These are phyloP conservation scores for Persicaria tinctoria DNA, from an alignment of 148 eudicot genomes.

Conservation along the genomic window DNA sequence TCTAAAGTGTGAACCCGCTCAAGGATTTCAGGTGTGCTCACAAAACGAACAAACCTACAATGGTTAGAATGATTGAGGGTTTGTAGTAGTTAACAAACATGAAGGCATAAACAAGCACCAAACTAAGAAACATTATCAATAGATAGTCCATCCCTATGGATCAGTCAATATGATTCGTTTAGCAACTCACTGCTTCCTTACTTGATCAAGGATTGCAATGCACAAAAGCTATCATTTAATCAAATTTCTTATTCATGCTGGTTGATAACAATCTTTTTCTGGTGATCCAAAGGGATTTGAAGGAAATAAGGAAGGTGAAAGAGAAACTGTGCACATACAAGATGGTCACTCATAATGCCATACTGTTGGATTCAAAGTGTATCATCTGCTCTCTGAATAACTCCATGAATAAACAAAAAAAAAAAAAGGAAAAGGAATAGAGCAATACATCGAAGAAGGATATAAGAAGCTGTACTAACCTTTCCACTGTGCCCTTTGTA, in stretches of 20 bases:
- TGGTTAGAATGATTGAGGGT: conserved; percentile 3
- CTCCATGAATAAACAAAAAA: neutral
- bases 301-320: neutral
- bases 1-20: conserved; percentile 90
- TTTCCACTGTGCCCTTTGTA: conserved; percentile 89
- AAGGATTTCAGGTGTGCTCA: conserved; percentile 93
- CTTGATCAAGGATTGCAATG: neutral
- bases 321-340: neutral
- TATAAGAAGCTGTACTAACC: conserved; percentile 34
- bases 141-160: neutral
- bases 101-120: neutral
- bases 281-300: neutral
- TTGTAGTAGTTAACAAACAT: neutral
- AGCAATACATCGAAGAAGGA: neutral
- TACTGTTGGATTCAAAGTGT: neutral
- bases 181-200: neutral
- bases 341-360: neutral
- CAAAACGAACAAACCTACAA: conserved; percentile 95
- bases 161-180: neutral
- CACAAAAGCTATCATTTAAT: neutral
- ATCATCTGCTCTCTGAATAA: neutral
- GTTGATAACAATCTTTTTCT: neutral
- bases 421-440: neutral
- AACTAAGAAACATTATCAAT: neutral
- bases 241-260: neutral